Evolutionary conservation across 371 early-diverging fungal genomes (phyloP).

Genomic region (Mucor racemosus): DNA sequence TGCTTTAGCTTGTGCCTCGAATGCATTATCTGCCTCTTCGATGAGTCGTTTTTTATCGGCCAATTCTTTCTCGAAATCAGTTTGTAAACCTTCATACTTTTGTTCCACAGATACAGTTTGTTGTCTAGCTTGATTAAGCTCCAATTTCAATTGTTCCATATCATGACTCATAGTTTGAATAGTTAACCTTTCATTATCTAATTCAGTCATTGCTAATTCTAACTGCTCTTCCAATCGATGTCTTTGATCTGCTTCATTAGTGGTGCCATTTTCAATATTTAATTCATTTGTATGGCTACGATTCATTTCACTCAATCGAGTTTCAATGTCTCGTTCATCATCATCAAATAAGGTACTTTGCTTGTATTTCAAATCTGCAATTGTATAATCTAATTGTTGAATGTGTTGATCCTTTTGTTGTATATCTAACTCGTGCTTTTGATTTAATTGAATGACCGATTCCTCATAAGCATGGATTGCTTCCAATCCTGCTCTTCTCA

Average conservation of each 20-base stretch:
- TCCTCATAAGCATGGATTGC: conserved; percentile 42
- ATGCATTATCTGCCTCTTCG: conserved; percentile 48
- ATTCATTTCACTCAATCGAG: conserved; percentile 5
- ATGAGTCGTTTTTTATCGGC: conserved; percentile 45
- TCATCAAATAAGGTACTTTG: conserved; percentile 31
- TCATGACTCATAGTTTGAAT: conserved; percentile 17
- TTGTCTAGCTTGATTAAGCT: conserved; percentile 27
- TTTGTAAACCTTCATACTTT: conserved; percentile 27
- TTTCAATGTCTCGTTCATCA: conserved; percentile 30
- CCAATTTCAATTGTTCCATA: conserved; percentile 25
- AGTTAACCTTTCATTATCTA: conserved; percentile 33
- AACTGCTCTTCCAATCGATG: conserved; percentile 48
- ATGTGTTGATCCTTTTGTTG: conserved; percentile 33
- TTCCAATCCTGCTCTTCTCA: conserved; percentile 42
- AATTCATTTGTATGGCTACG: not conserved
- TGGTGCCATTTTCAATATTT: not conserved
- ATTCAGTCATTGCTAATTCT: conserved; percentile 38
- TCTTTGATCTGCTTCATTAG: conserved; percentile 36
- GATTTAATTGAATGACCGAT: conserved; percentile 28
- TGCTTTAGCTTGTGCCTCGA: conserved; percentile 44
- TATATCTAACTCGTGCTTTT: conserved; percentile 20
- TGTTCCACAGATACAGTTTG: conserved; percentile 27
- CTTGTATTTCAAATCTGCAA: conserved; percentile 36
- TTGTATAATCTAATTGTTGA: conserved; percentile 25
- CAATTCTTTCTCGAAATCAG: conserved; percentile 42